phyloP scores from a whole-genome alignment of 768 basidiomycete genomes.

The Panaeolus cyanescens region DNA sequence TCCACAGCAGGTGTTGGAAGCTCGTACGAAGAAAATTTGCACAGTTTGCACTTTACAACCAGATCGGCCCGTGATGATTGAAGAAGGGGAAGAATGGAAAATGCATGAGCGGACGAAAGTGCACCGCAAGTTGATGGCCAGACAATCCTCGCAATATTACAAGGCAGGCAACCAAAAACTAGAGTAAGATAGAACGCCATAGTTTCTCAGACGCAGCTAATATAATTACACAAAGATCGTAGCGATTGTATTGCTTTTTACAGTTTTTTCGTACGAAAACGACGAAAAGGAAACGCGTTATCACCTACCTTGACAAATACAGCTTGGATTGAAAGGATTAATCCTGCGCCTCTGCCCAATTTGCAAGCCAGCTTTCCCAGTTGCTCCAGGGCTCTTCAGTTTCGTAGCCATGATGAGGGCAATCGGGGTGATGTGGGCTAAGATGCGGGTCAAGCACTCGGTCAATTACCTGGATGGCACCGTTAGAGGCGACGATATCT shows the following conservation, averaged over 20 bases:
- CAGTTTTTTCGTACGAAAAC: too few relatives aligned
- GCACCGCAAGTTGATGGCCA: slow-evolving; percentile 52
- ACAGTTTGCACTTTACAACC: slow-evolving; percentile 59
- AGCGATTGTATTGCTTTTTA: too few relatives aligned
- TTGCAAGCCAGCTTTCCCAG: slow-evolving; percentile 55
- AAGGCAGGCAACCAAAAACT: background rate
- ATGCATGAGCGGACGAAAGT: slow-evolving; percentile 55
- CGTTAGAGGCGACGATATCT: slow-evolving; percentile 58
- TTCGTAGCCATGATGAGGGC: slow-evolving; percentile 6
- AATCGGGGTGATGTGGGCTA: slow-evolving; percentile 9
- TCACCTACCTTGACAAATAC: too few relatives aligned
- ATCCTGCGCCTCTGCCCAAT: slow-evolving; percentile 35
- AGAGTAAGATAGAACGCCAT: too few relatives aligned
- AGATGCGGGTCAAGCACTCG: slow-evolving; percentile 43
- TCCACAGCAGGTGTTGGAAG: slow-evolving; percentile 54
- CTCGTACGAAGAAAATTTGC: slow-evolving; percentile 62
- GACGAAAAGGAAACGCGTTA: too few relatives aligned
- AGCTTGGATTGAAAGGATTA: background rate
- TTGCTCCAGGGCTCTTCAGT: slow-evolving; percentile 27
- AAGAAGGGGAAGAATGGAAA: slow-evolving; percentile 53
- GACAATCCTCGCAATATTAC: background rate
- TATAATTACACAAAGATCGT: too few relatives aligned
- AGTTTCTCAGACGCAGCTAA: too few relatives aligned
- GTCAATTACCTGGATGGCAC: slow-evolving; percentile 53
- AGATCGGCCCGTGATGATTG: slow-evolving; percentile 67